A percentile compares a stretch with the other conserved stretches of the same genome.
phyloP scores from a whole-genome alignment of 371 early-diverging fungal genomes.

The Synchytrium microbalum region DNA sequence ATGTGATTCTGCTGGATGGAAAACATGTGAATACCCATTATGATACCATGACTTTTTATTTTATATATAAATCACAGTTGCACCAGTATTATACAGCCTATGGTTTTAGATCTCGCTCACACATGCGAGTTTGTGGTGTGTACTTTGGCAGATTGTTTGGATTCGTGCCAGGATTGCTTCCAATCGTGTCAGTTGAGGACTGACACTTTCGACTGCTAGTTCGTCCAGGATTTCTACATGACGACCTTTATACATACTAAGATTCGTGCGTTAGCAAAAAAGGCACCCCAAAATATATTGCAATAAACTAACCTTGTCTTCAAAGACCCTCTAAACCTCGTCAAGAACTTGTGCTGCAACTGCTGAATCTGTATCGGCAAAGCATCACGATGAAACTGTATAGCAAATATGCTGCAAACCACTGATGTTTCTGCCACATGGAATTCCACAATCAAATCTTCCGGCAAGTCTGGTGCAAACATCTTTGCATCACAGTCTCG shows the following conservation, averaged over 20 bases:
- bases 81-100: too few relatives aligned
- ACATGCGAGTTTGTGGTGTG: background rate
- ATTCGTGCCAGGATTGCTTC: background rate
- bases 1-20: too few relatives aligned
- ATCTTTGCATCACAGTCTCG: constrained; percentile 18
- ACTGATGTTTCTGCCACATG: constrained; percentile 14
- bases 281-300: too few relatives aligned
- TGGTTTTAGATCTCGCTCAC: background rate
- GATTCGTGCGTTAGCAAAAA: too few relatives aligned
- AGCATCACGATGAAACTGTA: constrained; percentile 23
- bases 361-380: constrained; percentile 21
- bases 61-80: too few relatives aligned
- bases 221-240: constrained; percentile 33
- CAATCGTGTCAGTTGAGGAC: constrained; percentile 17
- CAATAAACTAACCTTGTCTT: background rate
- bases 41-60: too few relatives aligned
- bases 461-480: constrained; percentile 32
- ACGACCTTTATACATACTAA: constrained; percentile 29
- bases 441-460: constrained; percentile 33
- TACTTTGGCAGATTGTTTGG: background rate
- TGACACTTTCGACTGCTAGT: constrained; percentile 19
- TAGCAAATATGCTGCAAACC: constrained; percentile 17
- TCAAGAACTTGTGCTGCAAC: constrained; percentile 29
- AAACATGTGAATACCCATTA: too few relatives aligned
- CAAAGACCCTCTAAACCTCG: constrained; percentile 11